These are phyloP conservation scores for Trypanosoma avium DNA, from an alignment of 208 protist species.

Conservation along the genomic window DNA sequence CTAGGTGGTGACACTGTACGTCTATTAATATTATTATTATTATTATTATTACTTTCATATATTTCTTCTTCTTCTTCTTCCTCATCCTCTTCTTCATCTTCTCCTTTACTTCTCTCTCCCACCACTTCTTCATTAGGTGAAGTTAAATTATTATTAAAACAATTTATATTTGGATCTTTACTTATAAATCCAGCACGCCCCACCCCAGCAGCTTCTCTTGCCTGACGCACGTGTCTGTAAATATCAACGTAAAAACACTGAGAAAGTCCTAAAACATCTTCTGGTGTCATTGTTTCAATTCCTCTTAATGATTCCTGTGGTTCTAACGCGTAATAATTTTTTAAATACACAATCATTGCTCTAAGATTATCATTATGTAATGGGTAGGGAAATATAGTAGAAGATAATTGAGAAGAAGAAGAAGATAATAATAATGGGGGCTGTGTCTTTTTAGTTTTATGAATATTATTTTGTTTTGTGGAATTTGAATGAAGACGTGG, in stretches of 20 bases:
- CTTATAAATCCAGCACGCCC: conserved; percentile 48
- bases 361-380: conserved; percentile 43
- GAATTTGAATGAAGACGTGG: no score
- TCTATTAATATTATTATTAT: no score
- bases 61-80: no score
- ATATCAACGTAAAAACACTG: conserved; percentile 82
- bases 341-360: conserved; percentile 59
- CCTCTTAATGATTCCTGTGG: conserved; percentile 39
- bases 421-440: no score
- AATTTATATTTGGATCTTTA: conserved; percentile 34
- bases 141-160: neutral
- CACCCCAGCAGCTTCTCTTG: conserved; percentile 34
- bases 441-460: neutral
- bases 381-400: conserved; percentile 21
- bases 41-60: no score
- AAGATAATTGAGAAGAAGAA: neutral
- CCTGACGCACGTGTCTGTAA: conserved; percentile 54
- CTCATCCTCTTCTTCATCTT: neutral
- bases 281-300: conserved; percentile 68
- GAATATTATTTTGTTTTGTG: neutral
- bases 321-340: conserved; percentile 71
- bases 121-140: conserved; percentile 10
- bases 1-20: conserved; percentile 1
- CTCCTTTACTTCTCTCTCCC: neutral
- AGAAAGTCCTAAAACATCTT: conserved; percentile 61